These are phyloP conservation scores for Hypoxylon fuscum DNA, from an alignment of 495 filamentous ascomycete species.

Conservation along the genomic window DNA sequence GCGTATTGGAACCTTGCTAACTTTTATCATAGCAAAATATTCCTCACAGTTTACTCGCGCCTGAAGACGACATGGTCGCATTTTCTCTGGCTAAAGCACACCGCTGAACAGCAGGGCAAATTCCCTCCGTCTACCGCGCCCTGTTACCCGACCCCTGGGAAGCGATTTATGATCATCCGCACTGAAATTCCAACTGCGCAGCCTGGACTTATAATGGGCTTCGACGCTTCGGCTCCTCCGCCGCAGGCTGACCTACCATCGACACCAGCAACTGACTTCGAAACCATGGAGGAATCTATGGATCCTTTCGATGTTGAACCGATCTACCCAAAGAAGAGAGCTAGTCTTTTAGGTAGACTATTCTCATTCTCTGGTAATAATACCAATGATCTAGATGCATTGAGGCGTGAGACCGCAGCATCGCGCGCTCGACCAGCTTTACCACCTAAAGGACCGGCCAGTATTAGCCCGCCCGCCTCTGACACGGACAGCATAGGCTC, in stretches of 20 bases:
- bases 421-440: conserved; percentile 41
- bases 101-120: conserved; percentile 62
- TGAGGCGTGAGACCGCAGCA: conserved; percentile 55
- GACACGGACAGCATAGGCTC: conserved; percentile 55
- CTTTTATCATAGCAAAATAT: conserved; percentile 64
- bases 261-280: conserved; percentile 41
- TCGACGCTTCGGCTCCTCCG: conserved; percentile 48
- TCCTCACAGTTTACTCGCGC: conserved; percentile 72
- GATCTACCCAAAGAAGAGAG: conserved; percentile 66
- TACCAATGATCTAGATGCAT: conserved; percentile 51
- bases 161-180: conserved; percentile 89
- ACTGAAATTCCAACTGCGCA: conserved; percentile 74
- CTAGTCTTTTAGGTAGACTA: conserved; percentile 76
- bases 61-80: conserved; percentile 80
- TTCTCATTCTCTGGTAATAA: conserved; percentile 60
- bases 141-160: conserved; percentile 87
- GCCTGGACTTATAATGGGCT: conserved; percentile 52
- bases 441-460: conserved; percentile 24
- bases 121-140: conserved; percentile 79
- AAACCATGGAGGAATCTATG: conserved; percentile 45
- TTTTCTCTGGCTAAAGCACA: conserved; percentile 76
- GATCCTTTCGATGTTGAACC: conserved; percentile 31
- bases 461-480: conserved; percentile 39
- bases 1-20: conserved; percentile 29
- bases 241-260: conserved; percentile 17